Evolutionary conservation across 2,329 filamentous ascomycete species (phyloP), one percentile per base, ranked within the genome.

Genomic region (Chlorencoelia australis): DNA sequence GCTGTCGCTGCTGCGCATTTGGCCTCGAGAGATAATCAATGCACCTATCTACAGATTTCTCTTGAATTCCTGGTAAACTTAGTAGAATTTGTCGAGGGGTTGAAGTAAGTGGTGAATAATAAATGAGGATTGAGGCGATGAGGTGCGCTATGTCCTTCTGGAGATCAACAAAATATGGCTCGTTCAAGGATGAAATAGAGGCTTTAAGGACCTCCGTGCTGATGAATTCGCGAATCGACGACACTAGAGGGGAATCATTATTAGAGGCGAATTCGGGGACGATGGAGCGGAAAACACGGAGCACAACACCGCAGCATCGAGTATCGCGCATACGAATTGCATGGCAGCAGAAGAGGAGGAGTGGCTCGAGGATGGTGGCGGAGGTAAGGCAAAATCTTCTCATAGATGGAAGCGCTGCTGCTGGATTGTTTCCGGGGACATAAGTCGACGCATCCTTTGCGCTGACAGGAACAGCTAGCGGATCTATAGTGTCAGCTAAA

Each of bases 101-200:
- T 5, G 67, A 54, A 6, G 81, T 88, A 20, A 73, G 60, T 0
- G 73, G 66, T 9, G 75, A 74, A 56, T 94, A 94, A 43, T 82
- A 73, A 7, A 81, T 71, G 50, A 94, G 69, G 43, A 96, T 91
- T 4, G 79, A 74, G 0, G 88, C 88, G 43, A 98, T 94, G 24
- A 96, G 68, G 15, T 79, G 74, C 1, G 87, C 89, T 15, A 98
- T 70, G 34, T 98, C 88, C 56, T 88, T 89, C 53, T 98, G 91
- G 44, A 93, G 75, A 49, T 98, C 91, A 21, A 95, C 88, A 59
- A 96, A 98, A 59, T 96, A 95, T 0, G 86, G 80, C 48, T 98
- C 91, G 60, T 96, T 84, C 33, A 98, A 75, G 2, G 84, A 93
- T 2, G 80, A 84, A 56, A 95, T 84, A 52, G 83, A 89, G 0